Percentiles rank a stretch among this genome's conserved stretches.
Conservation (phyloP, 2,329 filamentous ascomycete species). For the Setomelanomma holmii region DNA sequence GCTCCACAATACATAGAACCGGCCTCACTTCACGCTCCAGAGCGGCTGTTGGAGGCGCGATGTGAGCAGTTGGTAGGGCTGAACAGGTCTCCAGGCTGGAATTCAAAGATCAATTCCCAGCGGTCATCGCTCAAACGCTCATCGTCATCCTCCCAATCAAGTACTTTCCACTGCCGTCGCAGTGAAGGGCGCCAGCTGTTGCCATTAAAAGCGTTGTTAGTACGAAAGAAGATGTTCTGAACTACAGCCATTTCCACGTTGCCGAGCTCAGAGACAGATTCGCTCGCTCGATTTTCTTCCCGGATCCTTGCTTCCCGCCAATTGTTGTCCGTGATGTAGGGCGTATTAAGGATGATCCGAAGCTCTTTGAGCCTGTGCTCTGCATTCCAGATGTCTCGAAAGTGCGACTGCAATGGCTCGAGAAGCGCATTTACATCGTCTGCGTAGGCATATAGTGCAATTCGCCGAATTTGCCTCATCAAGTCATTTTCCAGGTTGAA, state of each 20-base stretch:
- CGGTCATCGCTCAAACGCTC: conserved; percentile 5
- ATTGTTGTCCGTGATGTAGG: neutral
- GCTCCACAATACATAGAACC: too few relatives aligned
- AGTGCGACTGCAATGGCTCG: conserved; percentile 1
- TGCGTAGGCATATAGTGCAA: neutral
- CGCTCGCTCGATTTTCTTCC: conserved; percentile 11
- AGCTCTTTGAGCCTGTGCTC: conserved; percentile 14
- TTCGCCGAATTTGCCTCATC: neutral
- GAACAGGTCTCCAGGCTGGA: neutral
- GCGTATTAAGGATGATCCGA: conserved; percentile 17
- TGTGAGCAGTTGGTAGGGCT: neutral
- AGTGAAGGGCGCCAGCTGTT: too few relatives aligned
- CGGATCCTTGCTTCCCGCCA: conserved; percentile 1
- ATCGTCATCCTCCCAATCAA: conserved; percentile 6
- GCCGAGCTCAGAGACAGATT: conserved; percentile 8
- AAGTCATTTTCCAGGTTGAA: conserved; percentile 6
- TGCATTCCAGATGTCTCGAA: conserved; percentile 7
- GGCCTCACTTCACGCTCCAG: too few relatives aligned
- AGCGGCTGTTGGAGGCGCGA: too few relatives aligned
- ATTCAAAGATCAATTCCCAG: conserved; percentile 15
- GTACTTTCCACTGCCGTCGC: conserved; percentile 10
- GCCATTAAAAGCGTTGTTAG: neutral
- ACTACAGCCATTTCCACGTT: conserved; percentile 18
- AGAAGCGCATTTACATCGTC: neutral
- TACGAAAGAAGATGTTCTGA: conserved; percentile 10